Conservation (phyloP, 768 basidiomycete genomes). For the Leucocoprinus birnbaumii region DNA sequence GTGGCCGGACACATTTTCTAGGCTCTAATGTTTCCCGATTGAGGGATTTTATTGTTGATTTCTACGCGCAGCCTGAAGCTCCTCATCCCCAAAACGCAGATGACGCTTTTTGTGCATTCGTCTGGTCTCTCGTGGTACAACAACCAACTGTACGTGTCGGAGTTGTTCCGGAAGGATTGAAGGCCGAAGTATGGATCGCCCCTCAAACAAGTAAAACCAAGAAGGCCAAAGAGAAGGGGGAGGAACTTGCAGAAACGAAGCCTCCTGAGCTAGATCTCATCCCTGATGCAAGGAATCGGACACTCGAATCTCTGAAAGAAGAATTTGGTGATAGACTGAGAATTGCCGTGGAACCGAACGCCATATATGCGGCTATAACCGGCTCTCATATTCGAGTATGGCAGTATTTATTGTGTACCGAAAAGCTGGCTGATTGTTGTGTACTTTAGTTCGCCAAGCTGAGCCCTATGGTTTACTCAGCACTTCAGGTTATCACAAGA, state of each 20-base stretch:
- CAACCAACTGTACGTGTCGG: conserved; percentile 80
- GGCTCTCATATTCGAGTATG: conserved; percentile 82
- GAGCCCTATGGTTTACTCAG: conserved; percentile 82
- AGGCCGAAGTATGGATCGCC: conserved; percentile 74
- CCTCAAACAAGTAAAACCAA: conserved; percentile 67
- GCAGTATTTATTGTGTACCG: background rate
- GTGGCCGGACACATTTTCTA: conserved; percentile 25
- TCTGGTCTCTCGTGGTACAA: conserved; percentile 78
- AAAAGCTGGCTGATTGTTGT: background rate
- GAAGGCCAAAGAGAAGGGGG: conserved; percentile 59
- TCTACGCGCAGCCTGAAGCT: conserved; percentile 47
- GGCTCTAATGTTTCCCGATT: conserved; percentile 76
- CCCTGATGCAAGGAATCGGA: conserved; percentile 48
- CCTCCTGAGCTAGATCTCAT: conserved; percentile 50
- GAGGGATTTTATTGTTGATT: conserved; percentile 64
- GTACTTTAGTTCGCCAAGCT: conserved; percentile 65
- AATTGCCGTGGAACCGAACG: conserved; percentile 72
- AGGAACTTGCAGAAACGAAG: conserved; percentile 38
- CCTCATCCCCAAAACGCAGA: conserved; percentile 59
- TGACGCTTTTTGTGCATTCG: conserved; percentile 72
- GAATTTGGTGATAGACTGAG: conserved; percentile 64
- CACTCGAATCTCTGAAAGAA: conserved; percentile 53
- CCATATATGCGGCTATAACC: conserved; percentile 75
- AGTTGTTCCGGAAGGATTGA: conserved; percentile 52
- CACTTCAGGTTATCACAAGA: conserved; percentile 81